Conservation (phyloP, 2,329 filamentous ascomycete species). For the Tolypocladium endophyticum region DNA sequence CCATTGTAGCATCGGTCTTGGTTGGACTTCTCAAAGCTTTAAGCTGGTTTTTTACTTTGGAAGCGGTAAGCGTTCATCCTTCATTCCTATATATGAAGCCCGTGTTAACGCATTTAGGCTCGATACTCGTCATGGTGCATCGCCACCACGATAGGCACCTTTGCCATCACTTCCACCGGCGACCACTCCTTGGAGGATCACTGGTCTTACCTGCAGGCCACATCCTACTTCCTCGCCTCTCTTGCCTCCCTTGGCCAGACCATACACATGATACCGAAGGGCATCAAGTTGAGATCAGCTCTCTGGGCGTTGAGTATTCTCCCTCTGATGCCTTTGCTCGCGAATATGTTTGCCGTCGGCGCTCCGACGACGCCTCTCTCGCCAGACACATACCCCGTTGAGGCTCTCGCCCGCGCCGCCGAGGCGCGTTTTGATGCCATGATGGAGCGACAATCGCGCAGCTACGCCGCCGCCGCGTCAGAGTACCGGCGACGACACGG, state of each 20-base stretch:
- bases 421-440: slow-evolving; percentile 18
- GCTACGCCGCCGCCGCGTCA: slow-evolving; percentile 18
- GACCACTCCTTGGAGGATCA: slow-evolving; percentile 13
- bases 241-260: slow-evolving; percentile 20
- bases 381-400: slow-evolving; percentile 22
- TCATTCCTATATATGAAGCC: neutral
- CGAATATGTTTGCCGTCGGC: slow-evolving; percentile 15
- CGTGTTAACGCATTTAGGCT: slow-evolving; percentile 10
- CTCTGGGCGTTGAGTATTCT: slow-evolving; percentile 22
- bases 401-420: slow-evolving; percentile 17
- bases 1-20: neutral
- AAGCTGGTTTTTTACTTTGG: slow-evolving; percentile 23
- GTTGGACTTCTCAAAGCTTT: slow-evolving; percentile 19
- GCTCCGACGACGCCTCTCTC: neutral
- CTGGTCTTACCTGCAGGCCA: slow-evolving; percentile 13
- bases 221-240: slow-evolving; percentile 16
- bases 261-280: slow-evolving; percentile 18
- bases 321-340: slow-evolving; percentile 19
- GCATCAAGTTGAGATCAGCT: slow-evolving; percentile 10
- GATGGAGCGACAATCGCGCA: slow-evolving; percentile 25
- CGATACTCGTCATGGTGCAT: slow-evolving; percentile 19
- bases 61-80: slow-evolving; percentile 11
- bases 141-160: slow-evolving; percentile 18
- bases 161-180: slow-evolving; percentile 17
- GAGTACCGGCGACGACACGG: slow-evolving; percentile 35